Evolutionary conservation across 192 early-diverging fungal species (phyloP).

Genomic region (Coemansia sp.): DNA sequence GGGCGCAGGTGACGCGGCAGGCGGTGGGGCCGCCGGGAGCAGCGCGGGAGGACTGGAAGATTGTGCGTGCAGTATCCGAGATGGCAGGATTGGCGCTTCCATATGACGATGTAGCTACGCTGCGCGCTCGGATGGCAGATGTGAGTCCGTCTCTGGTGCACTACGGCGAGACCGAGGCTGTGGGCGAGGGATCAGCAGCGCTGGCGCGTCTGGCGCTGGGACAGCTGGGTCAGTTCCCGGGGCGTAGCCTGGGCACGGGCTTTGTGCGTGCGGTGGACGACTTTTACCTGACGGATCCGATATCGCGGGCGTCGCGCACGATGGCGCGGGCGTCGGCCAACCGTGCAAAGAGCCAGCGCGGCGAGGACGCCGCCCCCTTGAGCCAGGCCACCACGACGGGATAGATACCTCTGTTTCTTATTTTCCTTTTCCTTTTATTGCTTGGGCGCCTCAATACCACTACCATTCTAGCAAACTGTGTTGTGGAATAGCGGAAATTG

Average conservation of each 20-base stretch:
- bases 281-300: slow-evolving; percentile 93
- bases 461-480: no score
- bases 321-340: slow-evolving; percentile 91
- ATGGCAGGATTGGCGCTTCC: slow-evolving; percentile 76
- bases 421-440: background rate
- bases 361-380: background rate
- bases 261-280: slow-evolving; percentile 69
- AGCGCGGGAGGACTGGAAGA: slow-evolving; percentile 99
- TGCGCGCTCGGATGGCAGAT: slow-evolving; percentile 84
- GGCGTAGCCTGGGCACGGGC: slow-evolving; percentile 20
- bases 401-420: background rate
- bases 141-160: slow-evolving; percentile 78
- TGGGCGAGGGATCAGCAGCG: slow-evolving; percentile 49
- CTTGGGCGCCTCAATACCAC: background rate
- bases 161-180: slow-evolving; percentile 63
- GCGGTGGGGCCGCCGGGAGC: slow-evolving; percentile 82
- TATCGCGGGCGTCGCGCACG: slow-evolving; percentile 84
- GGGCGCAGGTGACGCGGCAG: slow-evolving; percentile 86
- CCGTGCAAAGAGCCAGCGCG: slow-evolving; percentile 9
- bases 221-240: slow-evolving; percentile 35
- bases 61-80: slow-evolving; percentile 93
- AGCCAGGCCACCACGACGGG: background rate
- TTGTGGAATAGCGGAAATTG: no score
- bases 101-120: slow-evolving; percentile 78
- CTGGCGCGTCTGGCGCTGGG: slow-evolving; percentile 62